A percentile compares a stretch with the other conserved stretches of the same genome.
Conservation (phyloP, 2,329 filamentous ascomycete species). For the Fusarium fracticaudum region DNA sequence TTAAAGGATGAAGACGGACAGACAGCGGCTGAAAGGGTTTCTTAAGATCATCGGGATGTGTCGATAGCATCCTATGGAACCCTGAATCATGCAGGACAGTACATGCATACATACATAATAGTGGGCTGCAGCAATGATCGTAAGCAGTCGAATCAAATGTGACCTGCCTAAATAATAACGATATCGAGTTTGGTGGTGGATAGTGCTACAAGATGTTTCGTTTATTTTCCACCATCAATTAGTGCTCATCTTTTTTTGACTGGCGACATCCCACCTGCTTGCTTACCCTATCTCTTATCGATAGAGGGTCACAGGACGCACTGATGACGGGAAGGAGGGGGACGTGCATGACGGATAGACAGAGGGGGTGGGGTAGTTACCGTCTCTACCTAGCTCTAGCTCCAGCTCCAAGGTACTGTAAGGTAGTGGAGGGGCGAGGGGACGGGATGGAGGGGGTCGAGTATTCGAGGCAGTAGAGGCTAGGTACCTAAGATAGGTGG, state of each 20-base stretch:
- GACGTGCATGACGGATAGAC: constrained; percentile 17
- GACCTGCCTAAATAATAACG: not conserved
- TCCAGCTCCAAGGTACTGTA: not conserved
- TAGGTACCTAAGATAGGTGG: not conserved
- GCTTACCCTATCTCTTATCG: constrained; percentile 24
- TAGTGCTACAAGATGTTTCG: not conserved
- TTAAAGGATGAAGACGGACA: not conserved
- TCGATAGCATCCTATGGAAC: constrained; percentile 5
- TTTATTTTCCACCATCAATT: not conserved
- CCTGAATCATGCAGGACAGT: constrained; percentile 19
- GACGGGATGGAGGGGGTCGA: not conserved
- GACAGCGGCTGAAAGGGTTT: not conserved
- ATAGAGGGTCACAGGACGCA: constrained; percentile 34
- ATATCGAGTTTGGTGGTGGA: not conserved
- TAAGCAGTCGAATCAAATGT: not conserved
- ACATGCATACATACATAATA: not conserved
- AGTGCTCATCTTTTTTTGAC: constrained; percentile 19
- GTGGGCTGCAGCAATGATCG: not conserved
- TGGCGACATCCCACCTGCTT: not conserved
- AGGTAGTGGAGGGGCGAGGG: constrained; percentile 1
- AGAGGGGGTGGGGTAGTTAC: constrained; percentile 28
- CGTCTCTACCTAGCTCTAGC: not conserved
- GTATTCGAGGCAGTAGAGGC: not conserved
- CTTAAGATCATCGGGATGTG: constrained; percentile 22
- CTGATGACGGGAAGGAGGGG: constrained; percentile 35